Base-by-base conservation (phyloP, 139 green algal genomes). In the Helicosporidium sp. region DNA sequence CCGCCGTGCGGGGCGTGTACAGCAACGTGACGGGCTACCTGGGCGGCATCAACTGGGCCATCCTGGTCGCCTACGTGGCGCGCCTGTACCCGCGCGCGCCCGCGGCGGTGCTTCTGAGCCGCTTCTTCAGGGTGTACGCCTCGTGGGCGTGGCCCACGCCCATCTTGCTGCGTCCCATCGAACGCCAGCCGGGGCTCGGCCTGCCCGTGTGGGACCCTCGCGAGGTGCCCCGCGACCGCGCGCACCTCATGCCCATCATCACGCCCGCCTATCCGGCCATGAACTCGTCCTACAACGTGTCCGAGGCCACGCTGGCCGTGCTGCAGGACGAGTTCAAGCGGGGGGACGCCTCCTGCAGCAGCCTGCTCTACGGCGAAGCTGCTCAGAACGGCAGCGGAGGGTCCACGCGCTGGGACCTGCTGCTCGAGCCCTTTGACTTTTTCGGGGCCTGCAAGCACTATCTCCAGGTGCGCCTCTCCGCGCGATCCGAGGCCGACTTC, bases 241-340 rank as follows among this genome's bases (percentile, higher is more conserved):
- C 46, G 10, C 73, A 91, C 55, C 66, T 94, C 18, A 92, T 96
- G 82, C 87, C 87, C 39, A 87, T 96, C 65, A 94, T 96, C 68
- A 96, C 87, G 6, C 87, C 87, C 19, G 69, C 76, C n/a, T 96
- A 96, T 69, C 87, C 87, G 2, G 77, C 70, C 48, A 85, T 89
- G 71, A 96, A 96, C 64, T 90, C 75, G 18, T 75, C 61, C 34
- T 94, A 93, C 74, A 94, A 92, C 55, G 84, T 96, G 2, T 84
- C 68, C 3, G 68, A 85, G 29, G 76, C 55, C 61, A 93, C 82
- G 24, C 59, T 83, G 44, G 45, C 58, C 10, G 60, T 87, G 27
- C 84, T 89, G 67, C 68, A 61, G 20, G 67, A 73, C 26, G 62
- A 75, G 58, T 72, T 69, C 33, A 49, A 41, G 29, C 34, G 51